A percentile compares a stretch with the other conserved stretches of the same genome.
Evolutionary conservation across 768 basidiomycete genomes (phyloP).

Genomic region (Pulveroboletus ravenelii): DNA sequence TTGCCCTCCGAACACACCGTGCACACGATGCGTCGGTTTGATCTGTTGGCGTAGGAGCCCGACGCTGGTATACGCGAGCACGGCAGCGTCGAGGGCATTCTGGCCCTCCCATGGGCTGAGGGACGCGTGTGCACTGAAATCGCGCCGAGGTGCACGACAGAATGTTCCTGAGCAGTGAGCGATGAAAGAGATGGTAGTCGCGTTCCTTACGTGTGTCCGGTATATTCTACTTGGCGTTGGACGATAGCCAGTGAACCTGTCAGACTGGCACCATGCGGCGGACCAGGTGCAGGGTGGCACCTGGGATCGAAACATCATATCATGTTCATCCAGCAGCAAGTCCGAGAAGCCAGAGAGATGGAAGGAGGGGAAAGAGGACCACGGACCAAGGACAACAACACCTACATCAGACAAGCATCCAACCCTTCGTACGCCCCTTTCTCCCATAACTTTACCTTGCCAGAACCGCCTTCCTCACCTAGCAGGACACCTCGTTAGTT

Average conservation of each 20-base stretch:
- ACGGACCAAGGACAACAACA: not conserved
- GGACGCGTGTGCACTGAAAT: conserved; percentile 64
- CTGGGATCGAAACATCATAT: conserved; percentile 32
- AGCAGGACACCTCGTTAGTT: not conserved
- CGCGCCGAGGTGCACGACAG: no score
- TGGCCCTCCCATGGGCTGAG: conserved; percentile 83
- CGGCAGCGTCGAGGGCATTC: conserved; percentile 82
- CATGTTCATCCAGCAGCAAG: not conserved
- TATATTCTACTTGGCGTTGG: conserved; percentile 55
- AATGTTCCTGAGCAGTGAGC: not conserved
- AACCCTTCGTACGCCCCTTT: conserved; percentile 70
- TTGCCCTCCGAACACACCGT: conserved; percentile 73
- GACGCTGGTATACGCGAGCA: conserved; percentile 75
- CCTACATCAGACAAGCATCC: conserved; percentile 71
- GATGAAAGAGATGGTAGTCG: not conserved
- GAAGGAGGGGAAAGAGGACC: no score
- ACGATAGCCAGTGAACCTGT: conserved; percentile 61
- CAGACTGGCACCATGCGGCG: conserved; percentile 57
- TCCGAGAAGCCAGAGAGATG: not conserved
- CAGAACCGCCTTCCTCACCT: conserved; percentile 58
- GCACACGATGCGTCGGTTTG: conserved; percentile 69
- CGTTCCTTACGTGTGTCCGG: conserved; percentile 60
- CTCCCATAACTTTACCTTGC: conserved; percentile 65
- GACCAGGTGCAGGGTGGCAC: conserved; percentile 81
- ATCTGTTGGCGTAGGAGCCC: conserved; percentile 80